These are phyloP conservation scores for Talaromyces albobiverticillius DNA, from an alignment of 2,329 filamentous ascomycete species.

Conservation along the genomic window DNA sequence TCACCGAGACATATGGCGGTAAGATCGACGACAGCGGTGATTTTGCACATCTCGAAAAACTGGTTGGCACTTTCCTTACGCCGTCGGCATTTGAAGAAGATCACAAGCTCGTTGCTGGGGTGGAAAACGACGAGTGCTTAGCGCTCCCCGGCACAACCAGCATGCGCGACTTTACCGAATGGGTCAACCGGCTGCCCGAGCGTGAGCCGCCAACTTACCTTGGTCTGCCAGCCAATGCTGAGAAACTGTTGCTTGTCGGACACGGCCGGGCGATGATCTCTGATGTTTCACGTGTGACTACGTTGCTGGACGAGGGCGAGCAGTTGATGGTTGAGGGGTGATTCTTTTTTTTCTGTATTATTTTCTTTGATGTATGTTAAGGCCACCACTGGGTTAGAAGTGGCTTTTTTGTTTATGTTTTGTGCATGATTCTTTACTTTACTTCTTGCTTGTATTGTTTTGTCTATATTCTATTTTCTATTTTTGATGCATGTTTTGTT, in stretches of 20 bases:
- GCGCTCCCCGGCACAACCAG: constrained; percentile 76
- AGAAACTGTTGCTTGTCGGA: constrained; percentile 88
- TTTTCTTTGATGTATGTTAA: constrained; percentile 5
- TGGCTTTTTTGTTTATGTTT: too few species aligned
- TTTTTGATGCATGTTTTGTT: too few species aligned
- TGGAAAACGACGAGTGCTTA: constrained; percentile 59
- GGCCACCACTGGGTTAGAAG: too few species aligned
- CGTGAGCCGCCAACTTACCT: constrained; percentile 94
- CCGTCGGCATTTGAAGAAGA: constrained; percentile 88
- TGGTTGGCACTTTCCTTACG: constrained; percentile 78
- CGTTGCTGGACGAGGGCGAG: constrained; percentile 90
- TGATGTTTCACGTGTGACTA: constrained; percentile 80
- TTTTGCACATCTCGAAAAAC: constrained; percentile 67
- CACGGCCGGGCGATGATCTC: constrained; percentile 80
- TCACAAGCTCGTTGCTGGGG: constrained; percentile 77
- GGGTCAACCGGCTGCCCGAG: constrained; percentile 91
- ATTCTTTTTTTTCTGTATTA: constrained; percentile 8
- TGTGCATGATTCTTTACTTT: too few species aligned
- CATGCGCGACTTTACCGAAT: constrained; percentile 80
- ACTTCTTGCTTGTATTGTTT: too few species aligned
- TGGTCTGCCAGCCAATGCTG: constrained; percentile 89
- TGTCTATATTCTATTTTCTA: too few species aligned
- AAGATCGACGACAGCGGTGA: constrained; percentile 93
- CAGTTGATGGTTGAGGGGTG: constrained; percentile 71
- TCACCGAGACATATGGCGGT: constrained; percentile 94